Evolutionary conservation across 1,284 basidiomycete species (phyloP).

Genomic region (Golubevia pallescens): DNA sequence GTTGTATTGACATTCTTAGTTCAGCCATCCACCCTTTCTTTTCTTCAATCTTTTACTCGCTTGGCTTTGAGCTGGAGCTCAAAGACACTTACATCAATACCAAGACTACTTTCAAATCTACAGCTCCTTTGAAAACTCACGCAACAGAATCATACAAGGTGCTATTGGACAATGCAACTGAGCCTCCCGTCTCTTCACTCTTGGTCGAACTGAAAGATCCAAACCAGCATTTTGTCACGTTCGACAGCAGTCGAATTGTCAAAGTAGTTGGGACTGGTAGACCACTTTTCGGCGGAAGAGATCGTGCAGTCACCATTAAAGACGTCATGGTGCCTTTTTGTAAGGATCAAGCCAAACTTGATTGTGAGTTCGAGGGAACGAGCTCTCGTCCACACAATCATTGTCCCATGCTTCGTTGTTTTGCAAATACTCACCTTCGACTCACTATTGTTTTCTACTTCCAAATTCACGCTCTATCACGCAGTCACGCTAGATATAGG

Average conservation of each 20-base stretch:
- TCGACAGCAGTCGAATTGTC: background rate
- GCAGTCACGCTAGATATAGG: too few relatives aligned
- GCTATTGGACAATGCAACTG: background rate
- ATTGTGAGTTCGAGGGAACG: too few relatives aligned
- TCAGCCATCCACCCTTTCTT: background rate
- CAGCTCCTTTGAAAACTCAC: background rate
- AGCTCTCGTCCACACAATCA: too few relatives aligned
- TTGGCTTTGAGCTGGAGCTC: too few relatives aligned
- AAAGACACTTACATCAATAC: too few relatives aligned
- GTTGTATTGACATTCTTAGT: too few relatives aligned
- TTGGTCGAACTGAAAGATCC: background rate
- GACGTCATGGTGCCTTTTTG: background rate
- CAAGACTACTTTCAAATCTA: background rate
- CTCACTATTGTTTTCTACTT: too few relatives aligned
- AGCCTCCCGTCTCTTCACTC: background rate
- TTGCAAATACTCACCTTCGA: too few relatives aligned
- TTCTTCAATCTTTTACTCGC: background rate
- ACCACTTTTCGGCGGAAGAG: background rate
- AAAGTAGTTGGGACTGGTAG: background rate
- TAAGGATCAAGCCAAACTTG: background rate
- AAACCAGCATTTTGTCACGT: background rate
- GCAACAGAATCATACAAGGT: background rate
- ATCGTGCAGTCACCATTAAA: background rate
- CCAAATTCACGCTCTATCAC: too few relatives aligned
- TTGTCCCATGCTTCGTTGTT: too few relatives aligned